Conservation (phyloP, 768 basidiomycete genomes). For the Hebeloma cylindrosporum region DNA sequence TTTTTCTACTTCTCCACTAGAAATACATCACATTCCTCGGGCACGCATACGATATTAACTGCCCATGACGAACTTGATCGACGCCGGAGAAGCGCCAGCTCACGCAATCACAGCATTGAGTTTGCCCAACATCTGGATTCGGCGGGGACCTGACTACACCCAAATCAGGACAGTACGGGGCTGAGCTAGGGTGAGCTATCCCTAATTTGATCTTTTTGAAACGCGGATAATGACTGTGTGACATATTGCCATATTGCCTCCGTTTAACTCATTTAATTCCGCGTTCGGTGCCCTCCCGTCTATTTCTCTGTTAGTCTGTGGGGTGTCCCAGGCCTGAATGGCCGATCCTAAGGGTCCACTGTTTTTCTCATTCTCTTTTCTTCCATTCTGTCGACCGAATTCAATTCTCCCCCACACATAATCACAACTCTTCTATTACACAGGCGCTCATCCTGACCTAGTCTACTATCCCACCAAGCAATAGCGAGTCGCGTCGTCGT, state of each 20-base stretch:
- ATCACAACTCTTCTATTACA: slow-evolving; percentile 2
- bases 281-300: slow-evolving; percentile 18
- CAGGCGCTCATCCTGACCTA: too few relatives aligned
- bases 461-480: too few relatives aligned
- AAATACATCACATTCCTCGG: slow-evolving; percentile 15
- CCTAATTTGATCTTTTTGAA: slow-evolving; percentile 41
- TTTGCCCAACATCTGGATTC: slow-evolving; percentile 15
- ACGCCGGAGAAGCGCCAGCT: slow-evolving; percentile 17
- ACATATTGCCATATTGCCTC: slow-evolving; percentile 28
- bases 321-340: slow-evolving; percentile 16
- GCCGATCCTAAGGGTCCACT: slow-evolving; percentile 11
- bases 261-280: slow-evolving; percentile 29
- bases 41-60: background rate
- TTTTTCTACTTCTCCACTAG: slow-evolving; percentile 21
- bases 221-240: slow-evolving; percentile 35
- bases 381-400: slow-evolving; percentile 7
- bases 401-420: too few relatives aligned
- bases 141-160: slow-evolving; percentile 37
- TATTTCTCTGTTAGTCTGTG: slow-evolving; percentile 10
- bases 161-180: slow-evolving; percentile 25
- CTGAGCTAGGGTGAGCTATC: slow-evolving; percentile 24
- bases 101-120: slow-evolving; percentile 11
- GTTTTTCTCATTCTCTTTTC: slow-evolving; percentile 5
- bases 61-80: slow-evolving; percentile 18
- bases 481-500: too few relatives aligned